Conservation (phyloP, 306 rosid genomes). For the Inga leiocalycina region DNA sequence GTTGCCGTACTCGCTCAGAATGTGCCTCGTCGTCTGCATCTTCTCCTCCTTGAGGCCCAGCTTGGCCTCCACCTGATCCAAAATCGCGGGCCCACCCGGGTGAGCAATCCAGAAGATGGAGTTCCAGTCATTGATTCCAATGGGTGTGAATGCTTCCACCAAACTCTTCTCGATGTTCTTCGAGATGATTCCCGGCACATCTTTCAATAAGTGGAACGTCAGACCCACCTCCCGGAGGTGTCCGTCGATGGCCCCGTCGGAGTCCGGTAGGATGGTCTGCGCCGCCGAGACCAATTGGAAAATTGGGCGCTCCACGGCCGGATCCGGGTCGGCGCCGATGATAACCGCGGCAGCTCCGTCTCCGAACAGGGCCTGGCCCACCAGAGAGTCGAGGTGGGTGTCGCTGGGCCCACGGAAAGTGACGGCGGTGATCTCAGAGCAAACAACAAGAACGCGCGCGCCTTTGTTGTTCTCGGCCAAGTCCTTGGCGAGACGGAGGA, state of each 20-base stretch:
- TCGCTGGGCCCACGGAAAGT: constrained; percentile 70
- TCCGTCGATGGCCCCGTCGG: constrained; percentile 60
- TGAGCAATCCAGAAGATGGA: constrained; percentile 65
- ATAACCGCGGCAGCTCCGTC: constrained; percentile 59
- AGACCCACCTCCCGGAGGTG: constrained; percentile 63
- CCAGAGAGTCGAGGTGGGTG: constrained; percentile 53
- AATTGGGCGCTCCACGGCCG: constrained; percentile 36
- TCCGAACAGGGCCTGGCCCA: constrained; percentile 64
- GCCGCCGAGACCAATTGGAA: constrained; percentile 51
- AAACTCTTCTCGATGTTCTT: constrained; percentile 63
- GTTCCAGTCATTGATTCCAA: constrained; percentile 63
- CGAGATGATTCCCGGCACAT: constrained; percentile 60
- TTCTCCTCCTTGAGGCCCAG: constrained; percentile 50
- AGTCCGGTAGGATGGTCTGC: constrained; percentile 58
- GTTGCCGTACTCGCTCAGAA: constrained; percentile 60
- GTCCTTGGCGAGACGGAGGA: constrained; percentile 67
- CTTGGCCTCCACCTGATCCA: constrained; percentile 62
- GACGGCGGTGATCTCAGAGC: constrained; percentile 70
- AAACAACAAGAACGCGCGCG: constrained; percentile 59
- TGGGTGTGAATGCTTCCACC: constrained; percentile 47
- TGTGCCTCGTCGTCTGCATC: constrained; percentile 41
- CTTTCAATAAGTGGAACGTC: constrained; percentile 56
- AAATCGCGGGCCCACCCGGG: constrained; percentile 71
- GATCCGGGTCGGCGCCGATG: constrained; percentile 54
- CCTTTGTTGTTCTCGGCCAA: constrained; percentile 66